Percentiles rank a stretch among this genome's conserved stretches.
Conservation (phyloP, 306 rosid species). For the Macrotyloma uniflorum region DNA sequence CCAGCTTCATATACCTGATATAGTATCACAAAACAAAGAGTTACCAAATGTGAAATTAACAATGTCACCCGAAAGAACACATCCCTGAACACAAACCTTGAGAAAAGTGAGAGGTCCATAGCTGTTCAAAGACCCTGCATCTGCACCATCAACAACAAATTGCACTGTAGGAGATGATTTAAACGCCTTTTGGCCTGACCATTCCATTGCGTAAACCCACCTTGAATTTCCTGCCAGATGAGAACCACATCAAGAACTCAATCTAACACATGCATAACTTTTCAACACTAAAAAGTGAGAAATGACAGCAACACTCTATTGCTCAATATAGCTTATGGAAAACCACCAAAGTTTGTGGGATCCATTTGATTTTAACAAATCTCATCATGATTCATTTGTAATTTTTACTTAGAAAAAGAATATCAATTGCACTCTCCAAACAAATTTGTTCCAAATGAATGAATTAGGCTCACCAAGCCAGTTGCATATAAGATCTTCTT, state of each 20-base stretch:
- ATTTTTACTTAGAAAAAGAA: too few species aligned
- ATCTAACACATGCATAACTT: background rate
- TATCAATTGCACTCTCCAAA: too few species aligned
- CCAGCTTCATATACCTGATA: slow-evolving; percentile 71
- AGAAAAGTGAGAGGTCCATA: slow-evolving; percentile 81
- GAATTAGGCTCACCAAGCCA: slow-evolving; percentile 76
- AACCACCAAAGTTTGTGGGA: too few species aligned
- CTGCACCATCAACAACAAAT: slow-evolving; percentile 62
- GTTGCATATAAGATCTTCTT: slow-evolving; percentile 86
- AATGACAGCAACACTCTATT: background rate
- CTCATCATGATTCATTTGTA: too few species aligned
- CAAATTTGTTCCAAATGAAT: background rate
- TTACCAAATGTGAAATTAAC: background rate
- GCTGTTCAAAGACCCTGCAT: slow-evolving; percentile 68
- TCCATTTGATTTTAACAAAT: too few species aligned
- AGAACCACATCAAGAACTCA: background rate
- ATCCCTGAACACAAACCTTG: slow-evolving; percentile 50
- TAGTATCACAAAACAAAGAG: background rate
- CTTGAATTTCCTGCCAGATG: slow-evolving; percentile 69
- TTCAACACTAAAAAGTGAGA: background rate
- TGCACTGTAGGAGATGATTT: slow-evolving; percentile 43
- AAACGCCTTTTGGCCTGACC: slow-evolving; percentile 79
- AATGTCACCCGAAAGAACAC: background rate
- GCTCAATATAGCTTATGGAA: too few species aligned
- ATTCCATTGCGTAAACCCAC: slow-evolving; percentile 83